Conservation (phyloP, 2,329 filamentous ascomycete genomes). For the Helotiales sp. region DNA sequence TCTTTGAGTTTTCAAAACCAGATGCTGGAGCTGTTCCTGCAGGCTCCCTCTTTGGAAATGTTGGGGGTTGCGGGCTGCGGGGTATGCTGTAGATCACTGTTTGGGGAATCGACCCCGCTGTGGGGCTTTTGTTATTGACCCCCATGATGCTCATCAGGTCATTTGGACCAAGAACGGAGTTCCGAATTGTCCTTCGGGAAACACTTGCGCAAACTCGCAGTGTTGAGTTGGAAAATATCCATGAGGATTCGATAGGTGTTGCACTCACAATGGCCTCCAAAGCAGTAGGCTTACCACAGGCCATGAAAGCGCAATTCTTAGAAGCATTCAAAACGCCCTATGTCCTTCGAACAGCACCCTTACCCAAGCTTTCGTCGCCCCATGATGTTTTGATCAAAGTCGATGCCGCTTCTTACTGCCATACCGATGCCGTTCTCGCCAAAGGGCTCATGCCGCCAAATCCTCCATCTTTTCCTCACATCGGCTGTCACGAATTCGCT, state of each 20-base stretch:
- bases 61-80: background rate
- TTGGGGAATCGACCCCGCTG: conserved; percentile 2
- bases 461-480: conserved; percentile 50
- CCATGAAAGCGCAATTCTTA: conserved; percentile 51
- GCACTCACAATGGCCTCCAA: conserved; percentile 3
- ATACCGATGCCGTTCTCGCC: conserved; percentile 19
- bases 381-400: conserved; percentile 53
- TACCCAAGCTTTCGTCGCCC: conserved; percentile 41
- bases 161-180: background rate
- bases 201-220: background rate
- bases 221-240: no score
- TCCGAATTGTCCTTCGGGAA: background rate
- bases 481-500: conserved; percentile 53
- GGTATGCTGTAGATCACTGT: background rate
- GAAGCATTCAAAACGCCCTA: conserved; percentile 50
- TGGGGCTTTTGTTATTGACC: background rate
- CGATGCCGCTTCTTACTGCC: conserved; percentile 50
- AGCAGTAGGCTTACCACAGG: conserved; percentile 3
- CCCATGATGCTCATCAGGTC: background rate
- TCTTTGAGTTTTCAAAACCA: background rate
- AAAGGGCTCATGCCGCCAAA: conserved; percentile 46
- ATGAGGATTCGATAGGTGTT: background rate
- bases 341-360: conserved; percentile 44
- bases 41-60: background rate
- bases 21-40: background rate